Evolutionary conservation across 2,329 filamentous ascomycete species (phyloP), one percentile per base, ranked within the genome.

Genomic region (Fusarium ambrosium): DNA sequence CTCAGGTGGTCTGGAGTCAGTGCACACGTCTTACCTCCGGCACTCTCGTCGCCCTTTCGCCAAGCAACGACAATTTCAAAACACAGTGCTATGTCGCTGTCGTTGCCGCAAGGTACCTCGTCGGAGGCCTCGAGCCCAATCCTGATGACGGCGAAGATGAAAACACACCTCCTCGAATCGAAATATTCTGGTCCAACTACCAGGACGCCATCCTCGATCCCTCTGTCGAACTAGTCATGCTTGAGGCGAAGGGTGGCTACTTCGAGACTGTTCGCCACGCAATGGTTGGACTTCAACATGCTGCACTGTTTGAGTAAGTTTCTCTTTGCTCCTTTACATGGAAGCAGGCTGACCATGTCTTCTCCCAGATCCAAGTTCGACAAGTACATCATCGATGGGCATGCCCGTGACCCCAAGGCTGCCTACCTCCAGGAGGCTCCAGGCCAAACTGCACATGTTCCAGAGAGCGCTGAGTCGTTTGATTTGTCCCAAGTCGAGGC

Each of bases 201-300:
- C 84, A 89, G 4, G 89, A 95, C 27, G 85, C 91, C 0, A 69
- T 88, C 4, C 86, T 97, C 59, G 93, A 98, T 77, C 91, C 94
- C 0, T 87, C 89, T 18, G 82, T 89, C 37, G 91, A 93, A 76
- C 92, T 92, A 81, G 82, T 95, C 13, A 97, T 98, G 94, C 84
- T 98, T 0, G 94, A 98, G 79, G 88, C 93, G 1, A 89, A 92
- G 4, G 82, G 83, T 0, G 92, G 93, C 1, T 97, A 95, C 79
- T 98, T 91, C 72, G 95, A 98, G 81, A 90, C 93, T 0, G 87
- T 90, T 41, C 88, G 94, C 0, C 91, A 97, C 79, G 92, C 92
- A 0, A 86, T 98, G 80, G 85, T 89, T 16, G 92, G 93, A 0
- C 83, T 98, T 2, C 94, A 98, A 66, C 84, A 84, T 86, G 91